Percentiles rank a stretch among this genome's conserved stretches.
These are phyloP conservation scores for Mycena indigotica DNA, from an alignment of 768 basidiomycete species.

Conservation along the genomic window DNA sequence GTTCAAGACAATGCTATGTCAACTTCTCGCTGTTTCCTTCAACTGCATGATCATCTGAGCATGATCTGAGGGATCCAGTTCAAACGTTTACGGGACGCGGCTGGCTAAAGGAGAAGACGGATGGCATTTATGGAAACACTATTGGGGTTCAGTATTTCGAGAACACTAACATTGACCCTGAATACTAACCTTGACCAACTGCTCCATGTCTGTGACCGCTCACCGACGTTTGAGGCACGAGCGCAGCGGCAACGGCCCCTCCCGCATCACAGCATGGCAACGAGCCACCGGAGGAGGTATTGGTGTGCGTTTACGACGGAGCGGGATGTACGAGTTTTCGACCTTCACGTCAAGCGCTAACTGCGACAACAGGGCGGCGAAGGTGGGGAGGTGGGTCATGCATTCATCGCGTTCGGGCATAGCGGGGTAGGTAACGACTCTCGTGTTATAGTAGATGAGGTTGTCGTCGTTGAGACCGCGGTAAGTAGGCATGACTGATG, in stretches of 20 bases:
- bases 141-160: no score
- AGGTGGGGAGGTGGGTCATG: not conserved
- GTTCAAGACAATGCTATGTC: not conserved
- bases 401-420: not conserved
- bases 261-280: not conserved
- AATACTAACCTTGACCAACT: no score
- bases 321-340: not conserved
- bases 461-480: not conserved
- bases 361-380: not conserved
- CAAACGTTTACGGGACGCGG: no score
- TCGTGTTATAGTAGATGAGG: not conserved
- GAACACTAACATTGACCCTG: no score
- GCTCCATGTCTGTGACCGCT: no score
- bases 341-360: not conserved
- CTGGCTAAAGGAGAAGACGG: no score
- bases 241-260: no score
- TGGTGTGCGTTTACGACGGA: not conserved
- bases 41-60: conserved; percentile 30
- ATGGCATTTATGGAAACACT: no score
- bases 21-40: no score
- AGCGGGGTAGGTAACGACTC: not conserved
- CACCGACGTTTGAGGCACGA: no score
- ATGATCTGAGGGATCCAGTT: no score
- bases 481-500: not conserved
- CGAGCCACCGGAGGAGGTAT: not conserved